Evolutionary conservation across 257 asterid species (phyloP).

Genomic region (Capsicum chinense): DNA sequence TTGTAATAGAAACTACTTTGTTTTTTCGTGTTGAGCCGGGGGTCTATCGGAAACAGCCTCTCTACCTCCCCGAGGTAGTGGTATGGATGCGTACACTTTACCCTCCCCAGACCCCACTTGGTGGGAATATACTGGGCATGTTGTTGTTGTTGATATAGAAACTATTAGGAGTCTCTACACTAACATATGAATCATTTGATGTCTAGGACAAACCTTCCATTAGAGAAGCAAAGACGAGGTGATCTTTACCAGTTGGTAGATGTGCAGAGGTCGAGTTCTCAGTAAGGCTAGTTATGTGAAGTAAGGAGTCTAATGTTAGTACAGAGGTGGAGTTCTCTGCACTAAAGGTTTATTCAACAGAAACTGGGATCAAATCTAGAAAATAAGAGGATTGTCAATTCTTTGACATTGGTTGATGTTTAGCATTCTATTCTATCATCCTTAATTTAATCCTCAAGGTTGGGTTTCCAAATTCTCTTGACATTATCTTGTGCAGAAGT

Average conservation of each 20-base stretch:
- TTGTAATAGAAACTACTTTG: not conserved
- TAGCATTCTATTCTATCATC: not conserved
- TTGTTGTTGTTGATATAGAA: not conserved
- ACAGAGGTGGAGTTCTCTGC: not conserved
- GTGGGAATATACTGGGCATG: too few relatives aligned
- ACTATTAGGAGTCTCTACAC: not conserved
- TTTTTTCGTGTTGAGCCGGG: too few relatives aligned
- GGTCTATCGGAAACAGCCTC: too few relatives aligned
- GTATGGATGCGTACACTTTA: too few relatives aligned
- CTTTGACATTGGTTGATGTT: not conserved
- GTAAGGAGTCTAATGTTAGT: not conserved
- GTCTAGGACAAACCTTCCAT: constrained; percentile 77
- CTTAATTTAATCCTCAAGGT: not conserved
- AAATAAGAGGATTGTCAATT: not conserved
- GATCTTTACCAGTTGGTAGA: constrained; percentile 95
- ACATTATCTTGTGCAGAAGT: not conserved
- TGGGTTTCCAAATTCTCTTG: not conserved
- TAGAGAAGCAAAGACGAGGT: constrained; percentile 90
- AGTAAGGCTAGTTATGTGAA: constrained; percentile 32
- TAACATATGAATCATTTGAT: constrained; percentile 16
- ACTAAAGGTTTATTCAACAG: constrained; percentile 1
- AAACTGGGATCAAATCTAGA: not conserved
- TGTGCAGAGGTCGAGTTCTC: constrained; percentile 61
- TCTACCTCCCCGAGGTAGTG: too few relatives aligned
- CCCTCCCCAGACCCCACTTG: too few relatives aligned